These are phyloP conservation scores for Diaporthe sp. DNA, from an alignment of 2,329 filamentous ascomycete species.

Conservation along the genomic window DNA sequence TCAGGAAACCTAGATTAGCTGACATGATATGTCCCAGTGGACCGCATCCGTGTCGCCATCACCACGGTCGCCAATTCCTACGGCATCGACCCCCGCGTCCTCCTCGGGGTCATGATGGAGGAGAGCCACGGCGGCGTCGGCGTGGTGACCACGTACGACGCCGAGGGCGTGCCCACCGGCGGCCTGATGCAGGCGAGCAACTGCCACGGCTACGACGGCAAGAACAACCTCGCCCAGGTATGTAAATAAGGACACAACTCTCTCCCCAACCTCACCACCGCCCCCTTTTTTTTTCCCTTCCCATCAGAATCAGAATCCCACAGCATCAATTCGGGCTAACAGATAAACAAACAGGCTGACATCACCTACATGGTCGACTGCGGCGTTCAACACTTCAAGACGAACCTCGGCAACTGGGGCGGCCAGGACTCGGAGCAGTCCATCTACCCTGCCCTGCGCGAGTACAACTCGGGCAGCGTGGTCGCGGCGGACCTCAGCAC, in stretches of 20 bases:
- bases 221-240: slow-evolving; percentile 49
- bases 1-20: not conserved
- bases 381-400: slow-evolving; percentile 47
- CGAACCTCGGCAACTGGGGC: slow-evolving; percentile 46
- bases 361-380: slow-evolving; percentile 37
- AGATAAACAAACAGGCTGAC: not conserved
- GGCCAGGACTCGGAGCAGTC: slow-evolving; percentile 45
- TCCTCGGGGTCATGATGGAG: slow-evolving; percentile 57
- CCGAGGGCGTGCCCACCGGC: slow-evolving; percentile 49
- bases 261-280: too few species aligned
- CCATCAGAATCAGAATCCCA: too few species aligned
- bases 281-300: too few species aligned
- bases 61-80: slow-evolving; percentile 45
- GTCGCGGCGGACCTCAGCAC: slow-evolving; percentile 51
- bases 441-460: slow-evolving; percentile 55
- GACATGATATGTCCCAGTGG: slow-evolving; percentile 38
- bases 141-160: slow-evolving; percentile 50
- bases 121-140: slow-evolving; percentile 55
- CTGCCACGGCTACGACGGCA: slow-evolving; percentile 50
- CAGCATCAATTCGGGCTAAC: not conserved
- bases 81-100: slow-evolving; percentile 52
- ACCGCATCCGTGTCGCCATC: slow-evolving; percentile 50
- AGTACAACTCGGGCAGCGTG: slow-evolving; percentile 56
- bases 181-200: slow-evolving; percentile 56
- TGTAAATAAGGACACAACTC: not conserved